A percentile compares a stretch with the other conserved stretches of the same genome.
phyloP scores from a whole-genome alignment of 495 filamentous ascomycete species.

The Aspergillus incahuasiensis region DNA sequence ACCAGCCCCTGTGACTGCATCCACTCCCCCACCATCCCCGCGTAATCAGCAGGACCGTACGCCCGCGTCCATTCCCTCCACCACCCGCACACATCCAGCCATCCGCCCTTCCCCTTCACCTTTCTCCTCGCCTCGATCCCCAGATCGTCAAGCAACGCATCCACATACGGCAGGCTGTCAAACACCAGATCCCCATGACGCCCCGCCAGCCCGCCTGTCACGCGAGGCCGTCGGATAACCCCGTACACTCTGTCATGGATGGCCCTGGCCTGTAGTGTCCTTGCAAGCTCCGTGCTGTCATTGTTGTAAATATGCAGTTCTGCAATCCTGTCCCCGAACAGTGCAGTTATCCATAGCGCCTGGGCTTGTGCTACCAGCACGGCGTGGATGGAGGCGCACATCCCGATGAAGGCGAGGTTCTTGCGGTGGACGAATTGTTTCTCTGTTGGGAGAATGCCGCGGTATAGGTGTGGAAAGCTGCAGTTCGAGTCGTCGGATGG shows the following conservation, averaged over 20 bases:
- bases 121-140: constrained; percentile 39
- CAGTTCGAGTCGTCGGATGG: too few relatives aligned
- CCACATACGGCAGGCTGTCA: constrained; percentile 61
- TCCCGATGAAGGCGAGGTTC: constrained; percentile 55
- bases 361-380: constrained; percentile 52
- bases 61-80: constrained; percentile 40
- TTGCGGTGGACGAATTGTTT: constrained; percentile 39
- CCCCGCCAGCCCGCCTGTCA: constrained; percentile 49
- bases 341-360: constrained; percentile 60
- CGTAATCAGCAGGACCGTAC: constrained; percentile 50
- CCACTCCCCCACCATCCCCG: constrained; percentile 47
- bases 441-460: constrained; percentile 54
- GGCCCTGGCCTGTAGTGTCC: constrained; percentile 30
- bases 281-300: not conserved
- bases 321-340: constrained; percentile 34
- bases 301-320: not conserved
- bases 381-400: constrained; percentile 47
- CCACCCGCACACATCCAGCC: constrained; percentile 14
- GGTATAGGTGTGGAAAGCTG: constrained; percentile 28
- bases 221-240: constrained; percentile 42
- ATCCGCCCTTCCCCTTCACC: too few relatives aligned
- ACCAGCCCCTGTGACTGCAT: not conserved
- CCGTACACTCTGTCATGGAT: constrained; percentile 52
- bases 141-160: constrained; percentile 55
- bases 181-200: constrained; percentile 57